Evolutionary conservation across 192 early-diverging fungal genomes (phyloP).

Genomic region (Coemansia sp.): DNA sequence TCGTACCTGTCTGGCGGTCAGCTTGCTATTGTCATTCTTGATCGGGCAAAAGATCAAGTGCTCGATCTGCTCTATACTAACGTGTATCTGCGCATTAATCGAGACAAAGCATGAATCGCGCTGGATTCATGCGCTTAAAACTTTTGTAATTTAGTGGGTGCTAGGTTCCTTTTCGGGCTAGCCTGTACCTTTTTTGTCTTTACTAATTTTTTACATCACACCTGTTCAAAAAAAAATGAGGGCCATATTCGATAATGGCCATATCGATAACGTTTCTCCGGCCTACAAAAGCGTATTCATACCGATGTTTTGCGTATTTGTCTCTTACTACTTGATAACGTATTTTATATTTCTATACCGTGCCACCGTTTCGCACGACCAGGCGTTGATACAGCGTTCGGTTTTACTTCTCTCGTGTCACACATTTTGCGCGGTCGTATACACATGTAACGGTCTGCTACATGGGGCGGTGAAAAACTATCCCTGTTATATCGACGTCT

Average conservation of each 20-base stretch:
- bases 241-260: not conserved
- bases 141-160: not conserved
- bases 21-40: slow-evolving; percentile 15
- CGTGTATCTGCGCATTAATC: slow-evolving; percentile 26
- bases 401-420: slow-evolving; percentile 19
- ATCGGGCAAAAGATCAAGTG: slow-evolving; percentile 22
- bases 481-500: slow-evolving; percentile 34
- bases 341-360: slow-evolving; percentile 26
- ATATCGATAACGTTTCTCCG: not conserved
- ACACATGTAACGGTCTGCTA: slow-evolving; percentile 8
- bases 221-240: not conserved
- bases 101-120: not conserved
- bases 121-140: not conserved
- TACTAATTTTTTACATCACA: not conserved
- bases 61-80: slow-evolving; percentile 31
- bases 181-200: not conserved
- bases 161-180: not conserved
- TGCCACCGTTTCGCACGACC: slow-evolving; percentile 19
- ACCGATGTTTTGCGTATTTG: slow-evolving; percentile 13
- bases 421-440: slow-evolving; percentile 4
- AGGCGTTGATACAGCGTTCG: slow-evolving; percentile 27
- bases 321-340: slow-evolving; percentile 13
- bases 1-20: slow-evolving; percentile 17
- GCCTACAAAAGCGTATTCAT: slow-evolving; percentile 17
- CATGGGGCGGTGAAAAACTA: slow-evolving; percentile 21